phyloP scores from a whole-genome alignment of 2,329 filamentous ascomycete genomes.

The Epichloe scottii region DNA sequence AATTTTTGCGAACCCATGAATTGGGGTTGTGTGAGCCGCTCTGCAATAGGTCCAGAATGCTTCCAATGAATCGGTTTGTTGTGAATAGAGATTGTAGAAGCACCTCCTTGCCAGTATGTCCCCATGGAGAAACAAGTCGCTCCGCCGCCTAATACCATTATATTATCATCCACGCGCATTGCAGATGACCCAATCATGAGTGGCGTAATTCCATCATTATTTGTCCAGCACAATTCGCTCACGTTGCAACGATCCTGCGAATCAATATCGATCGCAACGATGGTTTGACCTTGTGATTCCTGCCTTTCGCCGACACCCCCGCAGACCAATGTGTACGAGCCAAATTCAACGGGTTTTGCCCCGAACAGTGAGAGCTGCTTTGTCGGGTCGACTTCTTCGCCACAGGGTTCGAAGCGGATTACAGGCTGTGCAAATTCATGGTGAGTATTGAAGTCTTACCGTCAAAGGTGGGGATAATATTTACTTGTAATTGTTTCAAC shows the following conservation, averaged over 20 bases:
- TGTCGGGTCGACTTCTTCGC: not conserved
- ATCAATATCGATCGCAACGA: conserved; percentile 12
- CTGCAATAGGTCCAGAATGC: not conserved
- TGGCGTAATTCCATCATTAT: conserved; percentile 26
- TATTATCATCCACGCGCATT: conserved; percentile 30
- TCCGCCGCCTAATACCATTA: conserved; percentile 64
- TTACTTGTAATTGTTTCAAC: not conserved
- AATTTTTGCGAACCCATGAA: conserved; percentile 18
- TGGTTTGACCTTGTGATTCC: conserved; percentile 16
- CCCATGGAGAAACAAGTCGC: conserved; percentile 88
- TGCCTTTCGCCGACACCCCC: conserved; percentile 20
- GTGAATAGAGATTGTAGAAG: conserved; percentile 28
- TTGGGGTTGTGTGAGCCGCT: conserved; percentile 2
- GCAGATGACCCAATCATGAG: conserved; percentile 59
- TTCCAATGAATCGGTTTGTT: not conserved
- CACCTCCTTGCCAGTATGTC: conserved; percentile 63
- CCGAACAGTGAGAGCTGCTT: conserved; percentile 19
- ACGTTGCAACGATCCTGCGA: conserved; percentile 23
- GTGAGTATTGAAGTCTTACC: not conserved
- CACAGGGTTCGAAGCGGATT: conserved; percentile 13
- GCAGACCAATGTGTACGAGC: conserved; percentile 15
- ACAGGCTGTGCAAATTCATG: conserved; percentile 10
- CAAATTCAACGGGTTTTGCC: conserved; percentile 14
- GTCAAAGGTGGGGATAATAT: not conserved
- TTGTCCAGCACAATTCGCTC: conserved; percentile 2